Base-by-base conservation (phyloP, 106 monocot species). In the Acorus gramineus region DNA sequence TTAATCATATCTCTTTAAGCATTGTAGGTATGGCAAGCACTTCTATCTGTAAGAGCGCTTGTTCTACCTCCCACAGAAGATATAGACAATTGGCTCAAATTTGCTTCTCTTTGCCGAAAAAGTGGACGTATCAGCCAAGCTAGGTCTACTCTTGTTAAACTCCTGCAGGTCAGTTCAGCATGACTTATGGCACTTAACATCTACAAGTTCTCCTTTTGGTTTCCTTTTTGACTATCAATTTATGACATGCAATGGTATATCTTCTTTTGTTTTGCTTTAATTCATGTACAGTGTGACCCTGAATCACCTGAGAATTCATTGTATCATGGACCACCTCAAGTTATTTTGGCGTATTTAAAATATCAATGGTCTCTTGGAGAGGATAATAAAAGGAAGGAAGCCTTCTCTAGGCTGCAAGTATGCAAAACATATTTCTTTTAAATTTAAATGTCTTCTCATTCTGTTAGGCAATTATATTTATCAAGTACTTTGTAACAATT, bases 321-420 rank as follows among this genome's bases (percentile, higher is more conserved):
- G 44, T 74, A 52, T 44, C 63, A 79, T 72, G 98, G 85, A 12
- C 85, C 92, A 64, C 90, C 87, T 49, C 92, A 86, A 79, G 92
- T 92, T 67, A 63, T 84, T 53, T 67, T 89, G 49, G 83, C 88
- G 5, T 98, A 92, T 74, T 78, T 98, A 28, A 98, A 98, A 53
- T 98, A 98, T 61, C 88, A 98, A 66, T 98, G 88, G 87, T 92
- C 91, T 74, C 71, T 89, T 65, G 92, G 87, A 9, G 98, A 98
- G 62, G 98, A 98, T 63, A n/a, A 73, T 64, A 98, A 88, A 75
- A 53, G 85, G 52, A 83, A 77, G 45, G 88, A 88, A 58, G 82
- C 98, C 45, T 98, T 88, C 80, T 72, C 66, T 71, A 81, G 77
- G 63, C 65, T 98, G 58, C 83, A 89, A 75, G 98, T 98, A 82